Evolutionary conservation across 345 rosid genomes (phyloP), one percentile per base, ranked within the genome.

Genomic region (Nephelium lappaceum): DNA sequence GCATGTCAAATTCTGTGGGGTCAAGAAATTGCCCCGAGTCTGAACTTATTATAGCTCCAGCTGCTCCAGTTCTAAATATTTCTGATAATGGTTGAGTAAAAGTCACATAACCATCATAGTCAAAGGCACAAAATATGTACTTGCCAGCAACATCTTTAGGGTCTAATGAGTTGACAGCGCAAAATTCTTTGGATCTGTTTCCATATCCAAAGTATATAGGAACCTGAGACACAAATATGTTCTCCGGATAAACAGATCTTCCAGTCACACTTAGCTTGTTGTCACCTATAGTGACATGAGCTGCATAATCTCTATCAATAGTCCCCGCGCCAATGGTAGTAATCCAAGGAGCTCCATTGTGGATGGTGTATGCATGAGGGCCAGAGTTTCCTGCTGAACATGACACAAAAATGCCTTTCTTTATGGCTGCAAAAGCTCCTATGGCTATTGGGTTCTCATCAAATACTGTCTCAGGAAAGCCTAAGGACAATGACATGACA

Each of bases 131-230:
- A 75, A 88, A 86, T 74, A 88, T 72, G 14, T 78, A 80, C 77
- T 81, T 88, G 49, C 88, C 81, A 4, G 61, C 75, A 6, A 83
- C 91, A 5, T 80, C 88, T 67, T 82, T 31, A 0, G 74, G 84
- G 64, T 86, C 70, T 16, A 85, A 75, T 41, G 84, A 77, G 67
- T 68, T 18, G 31, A 0, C 19, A 0, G 63, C 75, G 71, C 86
- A 88, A 1, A 66, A 16, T 51, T 88, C 89, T 76, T 82, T 83
- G 81, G 87, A 83, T 53, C 80, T 69, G 60, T 86, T 88, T 53
- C 88, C 85, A 9, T 11, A 47, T 41, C 89, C 89, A 7, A 83
- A 85, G 73, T 86, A 86, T 16, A 84, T 47, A 60, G 88, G 84
- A 60, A 79, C 71, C 24, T 79, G 31, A 0, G 80, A 77, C 57